phyloP scores from a whole-genome alignment of 306 rosid genomes.

The Rosa chinensis region DNA sequence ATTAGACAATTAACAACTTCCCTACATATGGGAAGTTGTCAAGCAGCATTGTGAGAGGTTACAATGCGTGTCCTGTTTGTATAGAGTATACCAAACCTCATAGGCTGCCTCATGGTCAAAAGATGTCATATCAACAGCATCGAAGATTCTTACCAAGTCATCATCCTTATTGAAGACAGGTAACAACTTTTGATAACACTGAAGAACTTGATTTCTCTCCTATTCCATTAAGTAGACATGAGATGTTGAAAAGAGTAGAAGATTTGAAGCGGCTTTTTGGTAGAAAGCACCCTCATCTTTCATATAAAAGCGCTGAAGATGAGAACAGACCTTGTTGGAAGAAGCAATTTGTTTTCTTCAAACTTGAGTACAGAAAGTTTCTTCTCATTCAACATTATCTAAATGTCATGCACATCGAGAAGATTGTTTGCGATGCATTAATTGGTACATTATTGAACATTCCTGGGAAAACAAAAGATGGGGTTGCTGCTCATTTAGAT shows the following conservation, averaged over 20 bases:
- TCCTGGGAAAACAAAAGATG: background rate
- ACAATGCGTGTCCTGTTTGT: background rate
- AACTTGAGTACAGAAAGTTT: background rate
- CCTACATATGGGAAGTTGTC: background rate
- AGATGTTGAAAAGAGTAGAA: background rate
- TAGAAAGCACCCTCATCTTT: too few species aligned
- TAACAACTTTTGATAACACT: background rate
- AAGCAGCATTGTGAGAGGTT: background rate
- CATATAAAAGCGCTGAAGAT: too few species aligned
- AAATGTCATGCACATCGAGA: conserved; percentile 5
- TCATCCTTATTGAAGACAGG: background rate
- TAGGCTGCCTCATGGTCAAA: too few species aligned
- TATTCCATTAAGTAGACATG: background rate
- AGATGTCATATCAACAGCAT: background rate
- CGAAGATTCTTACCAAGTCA: background rate
- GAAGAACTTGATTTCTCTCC: background rate
- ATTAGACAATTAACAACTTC: conserved; percentile 4
- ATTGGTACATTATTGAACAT: background rate
- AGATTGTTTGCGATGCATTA: background rate
- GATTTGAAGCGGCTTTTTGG: too few species aligned
- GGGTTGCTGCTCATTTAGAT: background rate
- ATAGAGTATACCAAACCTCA: background rate
- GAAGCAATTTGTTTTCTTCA: background rate
- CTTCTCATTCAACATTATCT: background rate
- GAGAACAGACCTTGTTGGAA: conserved; percentile 1